A percentile compares a stretch with the other conserved stretches of the same genome.
phyloP scores from a whole-genome alignment of 805 yeast species.

The Kregervanrija pseudodelftensis region DNA sequence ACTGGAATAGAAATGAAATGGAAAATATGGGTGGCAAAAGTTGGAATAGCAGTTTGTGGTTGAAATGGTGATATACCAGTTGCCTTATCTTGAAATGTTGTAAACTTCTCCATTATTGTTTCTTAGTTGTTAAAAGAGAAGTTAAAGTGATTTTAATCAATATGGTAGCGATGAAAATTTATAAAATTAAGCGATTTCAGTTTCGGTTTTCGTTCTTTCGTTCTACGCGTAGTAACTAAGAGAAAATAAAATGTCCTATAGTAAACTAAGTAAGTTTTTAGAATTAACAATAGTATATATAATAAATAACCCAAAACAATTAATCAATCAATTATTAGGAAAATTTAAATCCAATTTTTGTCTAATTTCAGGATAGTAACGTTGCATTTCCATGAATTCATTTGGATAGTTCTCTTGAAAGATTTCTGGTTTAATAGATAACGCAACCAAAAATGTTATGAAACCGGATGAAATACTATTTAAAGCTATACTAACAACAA shows the following conservation, averaged over 20 bases:
- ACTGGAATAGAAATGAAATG: conserved; percentile 6
- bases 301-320: not conserved
- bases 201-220: not conserved
- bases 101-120: conserved; percentile 68
- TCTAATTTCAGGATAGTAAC: conserved; percentile 26
- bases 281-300: not conserved
- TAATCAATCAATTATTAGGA: conserved; percentile 13
- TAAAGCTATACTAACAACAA: conserved; percentile 64
- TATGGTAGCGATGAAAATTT: not conserved
- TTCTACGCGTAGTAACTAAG: no score
- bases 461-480: conserved; percentile 76
- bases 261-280: not conserved
- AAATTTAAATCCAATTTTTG: conserved; percentile 24
- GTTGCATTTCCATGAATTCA: conserved; percentile 23
- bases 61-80: conserved; percentile 91
- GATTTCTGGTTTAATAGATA: conserved; percentile 80
- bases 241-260: no score
- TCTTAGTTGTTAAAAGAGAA: not conserved
- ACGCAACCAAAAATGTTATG: conserved; percentile 75
- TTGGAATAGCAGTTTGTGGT: conserved; percentile 37
- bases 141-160: not conserved
- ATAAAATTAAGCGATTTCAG: not conserved
- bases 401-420: conserved; percentile 58
- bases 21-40: conserved; percentile 3
- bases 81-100: conserved; percentile 80